A percentile compares a stretch with the other conserved stretches of the same genome.
Conservation (phyloP, 768 basidiomycete species). For the Amanita fuliginea region DNA sequence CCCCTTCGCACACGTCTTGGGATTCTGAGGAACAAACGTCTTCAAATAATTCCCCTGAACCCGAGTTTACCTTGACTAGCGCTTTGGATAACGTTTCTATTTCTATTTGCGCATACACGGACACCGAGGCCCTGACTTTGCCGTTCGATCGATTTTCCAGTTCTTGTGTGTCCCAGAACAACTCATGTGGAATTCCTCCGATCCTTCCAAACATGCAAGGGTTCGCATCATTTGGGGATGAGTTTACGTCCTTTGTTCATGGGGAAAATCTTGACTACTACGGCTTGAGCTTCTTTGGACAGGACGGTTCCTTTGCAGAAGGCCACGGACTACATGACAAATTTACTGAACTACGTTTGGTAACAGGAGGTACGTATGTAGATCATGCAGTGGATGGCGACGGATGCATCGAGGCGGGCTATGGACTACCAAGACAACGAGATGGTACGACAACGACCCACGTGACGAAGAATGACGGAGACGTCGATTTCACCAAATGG, state of each 20-base stretch:
- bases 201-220: not conserved
- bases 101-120: constrained; percentile 1
- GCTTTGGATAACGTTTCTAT: not conserved
- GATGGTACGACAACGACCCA: not conserved
- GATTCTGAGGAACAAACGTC: constrained; percentile 1
- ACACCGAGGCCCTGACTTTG: not conserved
- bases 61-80: not conserved
- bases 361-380: not conserved
- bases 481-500: constrained; percentile 7
- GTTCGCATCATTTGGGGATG: not conserved
- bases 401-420: not conserved
- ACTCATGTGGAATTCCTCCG: not conserved
- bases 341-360: not conserved
- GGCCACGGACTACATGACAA: not conserved
- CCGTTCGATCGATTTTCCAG: constrained; percentile 1
- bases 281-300: not conserved
- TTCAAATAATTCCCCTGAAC: not conserved
- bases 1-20: not conserved
- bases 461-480: not conserved
- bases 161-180: not conserved
- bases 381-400: not conserved
- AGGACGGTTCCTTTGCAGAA: not conserved
- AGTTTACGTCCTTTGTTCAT: not conserved
- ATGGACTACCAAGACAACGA: not conserved
- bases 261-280: not conserved